phyloP scores from a whole-genome alignment of 148 eudicot genomes.

The Persicaria maculosa region DNA sequence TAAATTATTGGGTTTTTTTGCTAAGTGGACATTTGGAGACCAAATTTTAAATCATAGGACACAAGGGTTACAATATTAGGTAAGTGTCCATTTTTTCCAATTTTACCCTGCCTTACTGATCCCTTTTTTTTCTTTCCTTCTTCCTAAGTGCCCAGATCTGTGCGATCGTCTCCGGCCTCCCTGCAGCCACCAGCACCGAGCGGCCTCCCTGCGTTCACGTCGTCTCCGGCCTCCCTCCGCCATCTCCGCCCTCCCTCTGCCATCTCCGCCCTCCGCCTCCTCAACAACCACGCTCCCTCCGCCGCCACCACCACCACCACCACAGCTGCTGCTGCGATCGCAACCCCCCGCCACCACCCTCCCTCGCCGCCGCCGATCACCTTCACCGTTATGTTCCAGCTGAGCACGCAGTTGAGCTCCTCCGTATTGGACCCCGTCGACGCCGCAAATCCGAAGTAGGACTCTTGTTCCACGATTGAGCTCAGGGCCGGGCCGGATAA shows the following conservation, averaged over 20 bases:
- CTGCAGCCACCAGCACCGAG: no score
- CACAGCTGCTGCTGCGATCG: neutral
- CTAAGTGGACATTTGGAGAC: no score
- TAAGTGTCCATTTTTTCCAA: no score
- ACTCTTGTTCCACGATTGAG: conserved; percentile 26
- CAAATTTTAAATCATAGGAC: no score
- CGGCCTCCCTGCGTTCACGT: conserved; percentile 22
- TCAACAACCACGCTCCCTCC: neutral
- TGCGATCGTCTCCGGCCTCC: no score
- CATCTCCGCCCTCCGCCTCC: conserved; percentile 14
- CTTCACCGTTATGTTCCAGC: conserved; percentile 75
- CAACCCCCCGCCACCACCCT: neutral
- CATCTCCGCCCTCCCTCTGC: conserved; percentile 16
- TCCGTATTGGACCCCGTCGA: conserved; percentile 38
- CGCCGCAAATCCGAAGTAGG: conserved; percentile 77
- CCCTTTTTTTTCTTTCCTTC: no score
- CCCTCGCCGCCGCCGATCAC: conserved; percentile 4
- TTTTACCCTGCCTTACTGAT: no score
- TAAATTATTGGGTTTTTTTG: no score
- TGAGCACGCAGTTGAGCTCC: conserved; percentile 58
- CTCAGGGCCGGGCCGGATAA: no score
- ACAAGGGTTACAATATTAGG: no score
- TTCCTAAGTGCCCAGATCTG: no score
- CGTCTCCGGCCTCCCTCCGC: conserved; percentile 50
- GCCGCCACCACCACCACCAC: conserved; percentile 15